phyloP scores from a whole-genome alignment of 306 rosid species.

The Arachis hypogaea region DNA sequence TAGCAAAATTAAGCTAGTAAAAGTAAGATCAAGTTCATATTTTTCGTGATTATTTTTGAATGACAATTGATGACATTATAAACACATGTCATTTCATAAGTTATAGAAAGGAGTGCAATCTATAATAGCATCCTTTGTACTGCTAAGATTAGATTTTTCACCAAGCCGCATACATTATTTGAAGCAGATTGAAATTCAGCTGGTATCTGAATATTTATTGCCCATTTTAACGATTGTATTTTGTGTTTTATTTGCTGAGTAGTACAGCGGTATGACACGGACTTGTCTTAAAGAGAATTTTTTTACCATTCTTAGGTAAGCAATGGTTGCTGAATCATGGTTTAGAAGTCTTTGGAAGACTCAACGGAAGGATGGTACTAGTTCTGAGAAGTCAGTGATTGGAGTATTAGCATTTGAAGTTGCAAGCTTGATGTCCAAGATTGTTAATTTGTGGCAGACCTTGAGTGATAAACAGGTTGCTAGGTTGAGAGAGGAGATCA shows the following conservation, averaged over 20 bases:
- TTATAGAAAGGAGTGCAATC: not conserved
- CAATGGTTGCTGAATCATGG: conserved; percentile 87
- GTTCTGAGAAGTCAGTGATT: conserved; percentile 60
- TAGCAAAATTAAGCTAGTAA: not conserved
- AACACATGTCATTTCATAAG: conserved; percentile 2
- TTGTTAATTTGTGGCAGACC: conserved; percentile 85
- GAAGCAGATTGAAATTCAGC: conserved; percentile 26
- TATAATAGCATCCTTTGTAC: not conserved
- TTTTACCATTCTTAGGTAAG: conserved; percentile 43
- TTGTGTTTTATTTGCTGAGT: conserved; percentile 40
- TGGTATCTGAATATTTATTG: conserved; percentile 10
- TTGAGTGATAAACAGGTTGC: conserved; percentile 77
- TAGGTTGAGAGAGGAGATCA: conserved; percentile 77
- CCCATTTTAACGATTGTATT: conserved; percentile 17
- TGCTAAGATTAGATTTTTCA: conserved; percentile 13
- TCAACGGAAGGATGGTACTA: conserved; percentile 63
- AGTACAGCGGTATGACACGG: conserved; percentile 42
- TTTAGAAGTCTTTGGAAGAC: conserved; percentile 84
- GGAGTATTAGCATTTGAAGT: conserved; percentile 96
- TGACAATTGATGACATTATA: not conserved
- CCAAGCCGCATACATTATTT: conserved; percentile 7
- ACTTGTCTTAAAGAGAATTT: conserved; percentile 45
- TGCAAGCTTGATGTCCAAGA: conserved; percentile 93
- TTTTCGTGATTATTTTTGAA: conserved; percentile 23
- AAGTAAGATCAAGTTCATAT: not conserved